Percentiles rank a stretch among this genome's conserved stretches.
These are phyloP conservation scores for Botrytis tulipae DNA, from an alignment of 2,329 filamentous ascomycete genomes.

Conservation along the genomic window DNA sequence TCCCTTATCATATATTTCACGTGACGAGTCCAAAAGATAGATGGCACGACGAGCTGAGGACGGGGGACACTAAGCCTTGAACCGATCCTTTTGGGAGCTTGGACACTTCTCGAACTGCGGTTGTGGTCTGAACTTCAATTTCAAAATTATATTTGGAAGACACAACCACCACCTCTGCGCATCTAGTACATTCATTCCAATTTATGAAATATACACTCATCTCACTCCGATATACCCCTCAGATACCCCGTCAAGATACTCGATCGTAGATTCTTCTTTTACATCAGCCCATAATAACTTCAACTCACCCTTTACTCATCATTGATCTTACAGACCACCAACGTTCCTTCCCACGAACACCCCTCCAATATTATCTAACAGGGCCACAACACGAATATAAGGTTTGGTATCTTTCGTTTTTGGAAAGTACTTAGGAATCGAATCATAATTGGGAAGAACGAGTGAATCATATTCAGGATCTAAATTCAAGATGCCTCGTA, in stretches of 20 bases:
- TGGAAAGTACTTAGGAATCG: conserved; percentile 7
- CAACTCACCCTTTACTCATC: background rate
- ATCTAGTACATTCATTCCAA: background rate
- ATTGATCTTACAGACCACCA: background rate
- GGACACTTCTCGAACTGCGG: background rate
- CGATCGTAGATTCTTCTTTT: background rate
- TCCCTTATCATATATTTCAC: background rate
- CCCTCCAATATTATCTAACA: conserved; percentile 3
- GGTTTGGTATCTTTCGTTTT: background rate
- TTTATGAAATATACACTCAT: background rate
- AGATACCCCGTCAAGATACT: too few relatives aligned
- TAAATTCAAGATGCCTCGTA: conserved; percentile 17
- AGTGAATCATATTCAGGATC: background rate
- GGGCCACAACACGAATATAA: background rate
- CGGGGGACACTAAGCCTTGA: background rate
- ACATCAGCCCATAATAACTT: background rate
- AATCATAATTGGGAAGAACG: conserved; percentile 2
- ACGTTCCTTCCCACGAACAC: conserved; percentile 10
- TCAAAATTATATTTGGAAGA: background rate
- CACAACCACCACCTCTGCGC: background rate
- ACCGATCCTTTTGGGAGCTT: conserved; percentile 3
- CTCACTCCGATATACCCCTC: background rate
- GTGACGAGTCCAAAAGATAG: background rate
- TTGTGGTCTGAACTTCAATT: conserved; percentile 8
- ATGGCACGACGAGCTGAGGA: background rate